Evolutionary conservation across 495 filamentous ascomycete species (phyloP), one percentile per base, ranked within the genome.

Genomic region (Annulohypoxylon nitens): DNA sequence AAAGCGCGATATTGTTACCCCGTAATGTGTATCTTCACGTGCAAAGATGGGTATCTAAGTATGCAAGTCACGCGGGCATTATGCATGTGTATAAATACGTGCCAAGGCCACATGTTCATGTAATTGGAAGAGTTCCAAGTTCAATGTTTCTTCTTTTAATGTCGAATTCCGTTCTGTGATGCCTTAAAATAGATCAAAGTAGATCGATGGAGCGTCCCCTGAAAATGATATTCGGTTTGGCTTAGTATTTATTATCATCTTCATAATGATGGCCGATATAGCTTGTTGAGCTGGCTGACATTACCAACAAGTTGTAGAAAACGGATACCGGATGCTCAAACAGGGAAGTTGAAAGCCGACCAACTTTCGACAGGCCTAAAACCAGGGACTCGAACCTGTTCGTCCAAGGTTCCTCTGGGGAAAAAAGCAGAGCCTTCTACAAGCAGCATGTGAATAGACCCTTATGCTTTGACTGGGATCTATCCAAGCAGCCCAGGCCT

Each of bases 181-280:
- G 25, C 51, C 50, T 45, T 55, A 58, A 66, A 66, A 66, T 66
- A 66, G 63, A 66, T 66, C 16, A 58, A 66, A 48, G 57, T 66
- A 66, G 63, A 66, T 66, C 16, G 18, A 37, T 33, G 25, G 25
- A 45, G 58, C n/a, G 14, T 37, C 23, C 11, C 20, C 4, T 30
- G 12, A 25, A 36, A 39, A 37, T 30, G 18, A 39, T 6, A 25
- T 48, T 57, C 26, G 50, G 25, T 60, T 64, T 58, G 16, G 39
- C 34, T 34, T 60, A 34, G 11, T 4, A 30, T 30, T 34, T 26
- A 34, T 36, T 59, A 37, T 57, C 36, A 34, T 16, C 54, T 43
- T 14, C 16, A 36, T 59, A 39, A 30, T 30, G 18, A 23, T 18
- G n/a, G 16, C 41, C 37, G 34, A 41, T 11, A 30, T 26, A 8